Base-by-base conservation (phyloP, 2,329 filamentous ascomycete species). In the Stenocarpella maydis region DNA sequence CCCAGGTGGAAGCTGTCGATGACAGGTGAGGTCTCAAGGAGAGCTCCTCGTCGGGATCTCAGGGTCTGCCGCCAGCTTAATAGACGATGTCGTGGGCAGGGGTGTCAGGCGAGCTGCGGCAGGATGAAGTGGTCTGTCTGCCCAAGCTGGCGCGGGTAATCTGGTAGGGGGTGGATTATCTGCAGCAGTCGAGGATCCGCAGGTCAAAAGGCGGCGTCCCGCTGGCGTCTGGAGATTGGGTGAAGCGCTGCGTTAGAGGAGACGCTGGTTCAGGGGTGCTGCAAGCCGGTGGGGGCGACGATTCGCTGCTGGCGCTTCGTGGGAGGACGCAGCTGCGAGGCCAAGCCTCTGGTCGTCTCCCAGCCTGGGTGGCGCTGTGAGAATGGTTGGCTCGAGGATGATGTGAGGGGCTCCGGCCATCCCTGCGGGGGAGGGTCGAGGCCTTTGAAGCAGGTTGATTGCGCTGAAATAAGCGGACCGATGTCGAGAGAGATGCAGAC, bases 191-290 rank as follows among this genome's bases (percentile, higher is more conserved):
- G 61, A 60, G 61, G 61, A 68, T 64, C 68, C 53, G 67, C 67
- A 41, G 50, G 58, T 50, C n/a, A n/a, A 60, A 39, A 47, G 67
- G 58, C 53, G 58, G 28, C 47, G 55, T 63, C 31, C 39, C 34
- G 69, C 63, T 69, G 67, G 69, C 69, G 69, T 67, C 54, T 71
- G 69, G 67, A 71, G 69, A 71, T 71, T 71, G 67, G 63, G 66
- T 69, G 69, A 71, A 65, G 67, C 67, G 61, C 67, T 65, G 63
- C 31, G 61, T 71, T 69, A 55, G 67, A 69, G 67, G 61, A 71
- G 69, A 67, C 69, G 69, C 69, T 66, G 69, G 60, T 39, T 24
- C 31, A 53, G 49, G 50, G 26, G 14, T 64, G 31, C 47, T 34
- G 39, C 55, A 31, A 52, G 58, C 55, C 60, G 24, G 31, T 24